These are phyloP conservation scores for Debaryomyces fabryi DNA, from an alignment of 1,139 yeast species.

Conservation along the genomic window DNA sequence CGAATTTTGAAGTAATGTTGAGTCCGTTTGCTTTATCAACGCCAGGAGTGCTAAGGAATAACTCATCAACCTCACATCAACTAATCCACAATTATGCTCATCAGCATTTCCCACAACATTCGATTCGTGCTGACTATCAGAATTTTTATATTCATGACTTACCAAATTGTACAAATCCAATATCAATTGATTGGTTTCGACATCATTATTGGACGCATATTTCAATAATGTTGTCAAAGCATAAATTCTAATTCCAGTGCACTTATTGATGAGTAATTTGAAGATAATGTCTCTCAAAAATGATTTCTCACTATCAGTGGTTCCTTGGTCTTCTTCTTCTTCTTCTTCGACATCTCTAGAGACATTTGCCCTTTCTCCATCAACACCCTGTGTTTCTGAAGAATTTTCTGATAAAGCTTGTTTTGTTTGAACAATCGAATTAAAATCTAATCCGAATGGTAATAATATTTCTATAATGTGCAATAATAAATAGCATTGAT, in stretches of 20 bases:
- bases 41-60: constrained; percentile 43
- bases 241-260: constrained; percentile 39
- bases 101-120: constrained; percentile 11
- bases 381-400: constrained; percentile 15
- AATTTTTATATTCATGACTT: constrained; percentile 32
- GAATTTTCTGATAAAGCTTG: constrained; percentile 13
- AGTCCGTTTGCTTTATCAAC: constrained; percentile 41
- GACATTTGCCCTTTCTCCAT: constrained; percentile 12
- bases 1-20: constrained; percentile 42
- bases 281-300: constrained; percentile 36
- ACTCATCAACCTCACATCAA: constrained; percentile 31
- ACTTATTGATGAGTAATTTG: constrained; percentile 36
- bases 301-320: constrained; percentile 21
- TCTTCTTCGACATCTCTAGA: constrained; percentile 26
- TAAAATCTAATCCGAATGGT: constrained; percentile 43
- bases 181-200: constrained; percentile 42
- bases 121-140: constrained; percentile 8
- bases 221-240: constrained; percentile 36
- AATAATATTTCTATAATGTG: constrained; percentile 34
- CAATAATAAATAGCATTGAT: constrained; percentile 37
- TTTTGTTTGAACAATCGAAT: constrained; percentile 22
- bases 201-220: constrained; percentile 35
- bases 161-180: constrained; percentile 36
- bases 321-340: constrained; percentile 21
- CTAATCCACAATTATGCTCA: constrained; percentile 28